These are phyloP conservation scores for Teratosphaeria zuluensis DNA, from an alignment of 2,329 filamentous ascomycete species.

Conservation along the genomic window DNA sequence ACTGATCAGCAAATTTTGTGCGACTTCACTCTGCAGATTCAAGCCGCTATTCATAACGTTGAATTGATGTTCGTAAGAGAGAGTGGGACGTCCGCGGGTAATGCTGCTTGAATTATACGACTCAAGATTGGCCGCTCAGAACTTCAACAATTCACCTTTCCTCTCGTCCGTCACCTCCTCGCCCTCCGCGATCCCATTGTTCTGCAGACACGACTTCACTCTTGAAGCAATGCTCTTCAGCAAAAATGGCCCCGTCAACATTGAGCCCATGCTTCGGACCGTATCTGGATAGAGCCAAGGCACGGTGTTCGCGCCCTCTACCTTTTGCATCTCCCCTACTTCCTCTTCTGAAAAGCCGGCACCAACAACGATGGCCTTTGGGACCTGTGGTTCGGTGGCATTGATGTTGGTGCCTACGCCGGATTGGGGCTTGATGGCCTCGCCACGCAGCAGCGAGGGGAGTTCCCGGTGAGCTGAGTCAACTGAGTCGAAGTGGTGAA, in stretches of 20 bases:
- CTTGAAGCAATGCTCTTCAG: conserved; percentile 9
- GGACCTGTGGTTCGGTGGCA: conserved; percentile 2
- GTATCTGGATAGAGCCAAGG: conserved; percentile 13
- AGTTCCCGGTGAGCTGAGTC: conserved; percentile 8
- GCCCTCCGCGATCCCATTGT: conserved; percentile 10
- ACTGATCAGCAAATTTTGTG: neutral
- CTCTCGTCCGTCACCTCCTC: neutral
- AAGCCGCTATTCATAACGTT: neutral
- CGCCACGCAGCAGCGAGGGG: conserved; percentile 10
- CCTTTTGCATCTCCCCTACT: conserved; percentile 8
- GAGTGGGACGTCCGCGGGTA: neutral
- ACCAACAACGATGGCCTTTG: conserved; percentile 13
- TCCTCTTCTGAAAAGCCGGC: conserved; percentile 11
- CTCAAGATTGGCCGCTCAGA: neutral
- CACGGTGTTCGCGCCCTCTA: conserved; percentile 8
- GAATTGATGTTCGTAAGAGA: neutral
- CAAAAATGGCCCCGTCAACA: conserved; percentile 9
- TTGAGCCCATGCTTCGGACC: conserved; percentile 8
- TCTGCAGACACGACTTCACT: conserved; percentile 7
- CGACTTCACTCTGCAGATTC: neutral
- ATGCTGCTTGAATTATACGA: neutral
- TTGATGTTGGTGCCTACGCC: conserved; percentile 9
- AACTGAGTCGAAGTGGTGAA: conserved; percentile 12
- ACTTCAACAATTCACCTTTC: neutral
- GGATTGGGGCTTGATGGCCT: conserved; percentile 8